Evolutionary conservation across 495 filamentous ascomycete species (phyloP).

Genomic region (Cercophora sp.): DNA sequence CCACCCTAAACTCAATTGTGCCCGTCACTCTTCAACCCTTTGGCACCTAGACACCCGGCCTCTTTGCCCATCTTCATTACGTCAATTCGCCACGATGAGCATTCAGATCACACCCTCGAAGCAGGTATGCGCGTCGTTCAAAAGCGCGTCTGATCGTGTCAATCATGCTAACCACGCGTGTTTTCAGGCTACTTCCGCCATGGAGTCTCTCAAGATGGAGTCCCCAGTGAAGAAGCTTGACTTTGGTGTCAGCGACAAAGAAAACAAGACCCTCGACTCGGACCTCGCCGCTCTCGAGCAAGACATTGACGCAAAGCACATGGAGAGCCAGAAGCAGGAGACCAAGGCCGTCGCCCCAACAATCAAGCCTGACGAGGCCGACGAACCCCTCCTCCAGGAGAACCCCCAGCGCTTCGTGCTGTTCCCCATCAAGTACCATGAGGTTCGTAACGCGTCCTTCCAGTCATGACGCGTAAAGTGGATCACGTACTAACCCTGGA

Average conservation of each 20-base stretch:
- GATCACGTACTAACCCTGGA: slow-evolving; percentile 27
- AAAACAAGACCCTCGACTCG: slow-evolving; percentile 66
- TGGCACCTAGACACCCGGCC: slow-evolving; percentile 1
- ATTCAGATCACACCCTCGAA: slow-evolving; percentile 79
- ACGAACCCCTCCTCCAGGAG: slow-evolving; percentile 91
- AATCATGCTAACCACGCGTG: slow-evolving; percentile 14
- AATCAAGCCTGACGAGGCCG: slow-evolving; percentile 67
- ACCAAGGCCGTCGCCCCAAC: slow-evolving; percentile 52
- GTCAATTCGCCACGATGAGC: slow-evolving; percentile 52
- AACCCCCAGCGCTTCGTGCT: slow-evolving; percentile 96
- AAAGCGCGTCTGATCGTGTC: slow-evolving; percentile 12
- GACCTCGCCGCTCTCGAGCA: slow-evolving; percentile 53
- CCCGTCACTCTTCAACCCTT: neutral
- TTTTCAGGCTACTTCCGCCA: slow-evolving; percentile 71
- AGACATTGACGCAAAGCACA: slow-evolving; percentile 49
- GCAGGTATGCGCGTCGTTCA: slow-evolving; percentile 56
- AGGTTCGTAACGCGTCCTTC: slow-evolving; percentile 68
- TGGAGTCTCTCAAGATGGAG: slow-evolving; percentile 90
- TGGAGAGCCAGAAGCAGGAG: slow-evolving; percentile 45
- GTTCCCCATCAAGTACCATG: slow-evolving; percentile 99
- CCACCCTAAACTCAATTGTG: slow-evolving; percentile 7
- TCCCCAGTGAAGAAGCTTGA: slow-evolving; percentile 86
- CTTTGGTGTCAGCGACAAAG: slow-evolving; percentile 70
- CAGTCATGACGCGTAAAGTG: slow-evolving; percentile 67
- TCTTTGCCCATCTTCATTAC: slow-evolving; percentile 8